A percentile compares a stretch with the other conserved stretches of the same genome.
Conservation (phyloP, 148 eudicot species). For the Chenopodium berlandieri region DNA sequence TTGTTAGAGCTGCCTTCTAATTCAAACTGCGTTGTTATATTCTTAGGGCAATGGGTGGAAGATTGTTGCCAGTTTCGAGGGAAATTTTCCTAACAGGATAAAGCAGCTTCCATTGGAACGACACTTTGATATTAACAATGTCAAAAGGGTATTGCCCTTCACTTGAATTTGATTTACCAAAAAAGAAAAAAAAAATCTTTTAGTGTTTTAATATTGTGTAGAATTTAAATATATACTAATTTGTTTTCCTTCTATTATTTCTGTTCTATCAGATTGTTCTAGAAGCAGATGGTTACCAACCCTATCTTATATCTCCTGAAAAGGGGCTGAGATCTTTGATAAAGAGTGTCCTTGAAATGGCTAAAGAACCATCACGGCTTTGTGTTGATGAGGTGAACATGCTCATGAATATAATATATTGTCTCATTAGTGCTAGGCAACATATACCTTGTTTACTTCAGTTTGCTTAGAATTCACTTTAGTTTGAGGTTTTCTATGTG, state of each 20-base stretch:
- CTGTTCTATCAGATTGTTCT: constrained; percentile 66
- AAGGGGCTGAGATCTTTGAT: constrained; percentile 94
- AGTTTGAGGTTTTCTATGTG: not conserved
- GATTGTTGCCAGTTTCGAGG: constrained; percentile 96
- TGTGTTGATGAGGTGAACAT: constrained; percentile 96
- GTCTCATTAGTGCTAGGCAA: not conserved
- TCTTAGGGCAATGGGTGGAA: constrained; percentile 94
- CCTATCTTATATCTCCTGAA: constrained; percentile 98
- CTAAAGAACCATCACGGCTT: constrained; percentile 95
- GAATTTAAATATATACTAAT: not conserved
- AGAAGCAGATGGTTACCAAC: constrained; percentile 99
- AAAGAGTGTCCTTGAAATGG: constrained; percentile 82
- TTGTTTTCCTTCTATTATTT: constrained; percentile 9
- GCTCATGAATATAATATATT: not conserved
- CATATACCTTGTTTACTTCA: not conserved
- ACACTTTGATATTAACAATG: constrained; percentile 93
- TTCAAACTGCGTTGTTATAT: constrained; percentile 5
- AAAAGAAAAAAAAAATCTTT: not conserved
- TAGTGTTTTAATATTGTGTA: not conserved
- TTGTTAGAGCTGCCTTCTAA: constrained; percentile 1
- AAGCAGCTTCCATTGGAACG: constrained; percentile 94
- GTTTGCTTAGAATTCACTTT: not conserved
- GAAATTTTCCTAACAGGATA: constrained; percentile 92
- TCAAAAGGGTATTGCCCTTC: constrained; percentile 70
- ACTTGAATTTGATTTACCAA: not conserved